Evolutionary conservation across 441 rosid genomes (phyloP), one percentile per base, ranked within the genome.

Genomic region (Theobroma grandiflorum): DNA sequence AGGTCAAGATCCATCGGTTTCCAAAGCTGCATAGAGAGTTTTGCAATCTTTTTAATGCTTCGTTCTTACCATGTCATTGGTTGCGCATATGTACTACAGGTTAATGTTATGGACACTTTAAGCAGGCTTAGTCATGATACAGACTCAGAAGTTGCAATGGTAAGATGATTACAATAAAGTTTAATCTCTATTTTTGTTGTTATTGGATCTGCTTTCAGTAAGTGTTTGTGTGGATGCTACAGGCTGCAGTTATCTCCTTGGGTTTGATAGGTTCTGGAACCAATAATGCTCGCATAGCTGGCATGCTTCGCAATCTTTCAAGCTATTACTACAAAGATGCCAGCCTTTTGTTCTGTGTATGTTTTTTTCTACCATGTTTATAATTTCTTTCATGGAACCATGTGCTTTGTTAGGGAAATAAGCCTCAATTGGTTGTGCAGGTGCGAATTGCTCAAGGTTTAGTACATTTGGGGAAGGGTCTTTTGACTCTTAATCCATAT

Each of bases 211-310:
- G 63, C 57, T 67, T 47, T 58, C 43, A 66, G 4, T 35, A 62
- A 42, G 75, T 6, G 6, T 38, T 83, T 88, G 63, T 72, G 74
- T 78, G 77, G 72, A 65, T 84, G 80, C 43, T 79, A 82, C 88
- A 96, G 97, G 93, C 97, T 72, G 98, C 98, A 42, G 91, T 95
- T 63, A 91, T 97, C 64, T 93, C 99, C 70, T 83, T 97, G 68
- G 99, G 99, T 62, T 84, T 97, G 92, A 95, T 97, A 9, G 98
- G 99, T 79, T 94, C 98, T 11, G 98, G 99, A 83, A 96, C 99
- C 69, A 94, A 96, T 78, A 93, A 95, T 88, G 99, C 98, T 69
- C 90, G 97, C 49, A 91, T 97, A 43, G 98, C 96, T 40, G 98
- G 96, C 85, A 92, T 96, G 99, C 99, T 96, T 79, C 92, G 98